Conservation (phyloP, 176 grass and related monocot species). For the Bolboschoenus planiculmis region DNA sequence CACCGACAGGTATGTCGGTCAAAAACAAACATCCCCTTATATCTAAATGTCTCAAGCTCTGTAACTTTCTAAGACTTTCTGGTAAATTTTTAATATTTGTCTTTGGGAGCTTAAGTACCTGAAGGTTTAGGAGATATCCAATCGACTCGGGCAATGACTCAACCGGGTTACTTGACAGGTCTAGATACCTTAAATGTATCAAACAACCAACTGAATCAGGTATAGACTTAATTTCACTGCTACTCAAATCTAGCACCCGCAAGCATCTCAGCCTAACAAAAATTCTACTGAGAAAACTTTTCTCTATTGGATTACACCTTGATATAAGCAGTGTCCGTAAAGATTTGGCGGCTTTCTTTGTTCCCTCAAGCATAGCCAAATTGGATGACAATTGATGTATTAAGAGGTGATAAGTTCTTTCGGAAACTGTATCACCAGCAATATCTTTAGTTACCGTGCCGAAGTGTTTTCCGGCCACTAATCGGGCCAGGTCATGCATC, state of each 20-base stretch:
- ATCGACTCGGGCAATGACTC: neutral
- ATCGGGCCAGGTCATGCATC: constrained; percentile 15
- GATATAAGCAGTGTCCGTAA: constrained; percentile 12
- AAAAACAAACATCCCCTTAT: constrained; percentile 17
- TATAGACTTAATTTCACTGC: constrained; percentile 16
- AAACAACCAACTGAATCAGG: constrained; percentile 7
- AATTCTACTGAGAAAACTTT: neutral
- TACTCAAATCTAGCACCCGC: constrained; percentile 19
- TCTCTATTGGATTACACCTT: neutral
- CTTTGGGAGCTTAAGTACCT: neutral
- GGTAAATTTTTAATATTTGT: constrained; percentile 15
- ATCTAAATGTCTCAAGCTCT: constrained; percentile 24
- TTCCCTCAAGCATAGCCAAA: neutral
- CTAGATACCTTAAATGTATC: constrained; percentile 32
- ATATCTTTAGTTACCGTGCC: neutral
- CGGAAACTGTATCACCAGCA: neutral
- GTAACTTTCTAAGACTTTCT: neutral
- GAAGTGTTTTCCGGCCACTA: constrained; percentile 12
- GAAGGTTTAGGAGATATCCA: constrained; percentile 16
- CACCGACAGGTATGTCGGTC: constrained; percentile 1
- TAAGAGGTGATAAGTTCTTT: constrained; percentile 17
- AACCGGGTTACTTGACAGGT: constrained; percentile 8
- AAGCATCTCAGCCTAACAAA: constrained; percentile 15
- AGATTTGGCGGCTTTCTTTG: constrained; percentile 19
- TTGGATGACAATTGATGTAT: neutral